Conservation (phyloP, 1,284 basidiomycete species). For the Irpex lacteus region DNA sequence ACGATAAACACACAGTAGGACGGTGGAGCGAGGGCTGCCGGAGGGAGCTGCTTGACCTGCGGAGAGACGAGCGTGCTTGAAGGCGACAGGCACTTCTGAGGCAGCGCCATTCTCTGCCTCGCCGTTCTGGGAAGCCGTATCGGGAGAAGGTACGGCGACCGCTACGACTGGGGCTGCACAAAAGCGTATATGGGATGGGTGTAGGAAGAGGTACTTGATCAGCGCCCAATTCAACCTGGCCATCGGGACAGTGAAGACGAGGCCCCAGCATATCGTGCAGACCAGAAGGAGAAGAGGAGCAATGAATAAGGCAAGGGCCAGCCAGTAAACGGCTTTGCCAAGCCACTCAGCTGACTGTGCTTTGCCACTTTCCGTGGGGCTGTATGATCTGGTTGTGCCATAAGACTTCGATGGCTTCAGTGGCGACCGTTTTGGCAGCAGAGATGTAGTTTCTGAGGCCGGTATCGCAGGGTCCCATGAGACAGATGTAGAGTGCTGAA, state of each 20-base stretch:
- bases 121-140: slow-evolving; percentile 19
- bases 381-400: slow-evolving; percentile 47
- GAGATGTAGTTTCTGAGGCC: slow-evolving; percentile 33
- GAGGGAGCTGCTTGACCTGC: slow-evolving; percentile 75
- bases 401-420: slow-evolving; percentile 58
- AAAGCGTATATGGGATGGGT: slow-evolving; percentile 89
- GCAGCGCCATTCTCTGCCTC: slow-evolving; percentile 16
- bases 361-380: slow-evolving; percentile 36
- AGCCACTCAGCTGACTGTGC: slow-evolving; percentile 46
- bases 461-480: slow-evolving; percentile 29
- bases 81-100: slow-evolving; percentile 42
- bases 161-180: slow-evolving; percentile 69
- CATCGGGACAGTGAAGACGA: slow-evolving; percentile 97
- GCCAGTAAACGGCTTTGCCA: slow-evolving; percentile 82
- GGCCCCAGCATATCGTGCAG: slow-evolving; percentile 88
- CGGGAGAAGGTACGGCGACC: slow-evolving; percentile 34
- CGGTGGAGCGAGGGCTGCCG: slow-evolving; percentile 74
- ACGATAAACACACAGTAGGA: slow-evolving; percentile 93
- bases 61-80: slow-evolving; percentile 54
- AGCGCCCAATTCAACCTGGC: slow-evolving; percentile 95
- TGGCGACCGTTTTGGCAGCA: slow-evolving; percentile 26
- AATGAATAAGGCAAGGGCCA: slow-evolving; percentile 72
- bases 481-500: slow-evolving; percentile 26
- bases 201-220: slow-evolving; percentile 78
- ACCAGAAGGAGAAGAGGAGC: slow-evolving; percentile 87